Conservation (phyloP, 106 monocot species). For the Gastrodia elata region DNA sequence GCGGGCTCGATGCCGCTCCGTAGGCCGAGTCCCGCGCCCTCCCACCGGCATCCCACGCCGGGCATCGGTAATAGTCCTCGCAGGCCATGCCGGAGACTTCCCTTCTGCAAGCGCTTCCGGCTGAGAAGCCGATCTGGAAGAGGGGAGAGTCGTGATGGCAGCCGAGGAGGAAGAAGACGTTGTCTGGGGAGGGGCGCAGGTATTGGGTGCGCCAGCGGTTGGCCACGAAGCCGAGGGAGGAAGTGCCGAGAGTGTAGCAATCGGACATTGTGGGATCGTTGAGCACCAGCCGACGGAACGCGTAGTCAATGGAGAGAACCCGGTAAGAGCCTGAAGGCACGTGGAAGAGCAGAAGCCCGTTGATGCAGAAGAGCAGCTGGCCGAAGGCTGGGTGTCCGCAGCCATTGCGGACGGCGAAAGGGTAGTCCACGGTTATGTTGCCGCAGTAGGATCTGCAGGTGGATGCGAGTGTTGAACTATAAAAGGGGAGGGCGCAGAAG, state of each 20-base stretch:
- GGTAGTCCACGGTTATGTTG: conserved; percentile 58
- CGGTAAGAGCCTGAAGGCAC: conserved; percentile 75
- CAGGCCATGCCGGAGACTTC: conserved; percentile 77
- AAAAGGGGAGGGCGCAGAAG: neutral
- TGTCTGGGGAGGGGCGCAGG: conserved; percentile 54
- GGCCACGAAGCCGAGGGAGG: conserved; percentile 45
- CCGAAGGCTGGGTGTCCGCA: conserved; percentile 74
- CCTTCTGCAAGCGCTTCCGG: conserved; percentile 46
- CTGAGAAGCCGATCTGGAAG: conserved; percentile 66
- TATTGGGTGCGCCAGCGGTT: conserved; percentile 44
- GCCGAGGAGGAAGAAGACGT: conserved; percentile 75
- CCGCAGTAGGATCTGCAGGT: conserved; percentile 53
- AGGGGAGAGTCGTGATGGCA: conserved; percentile 61
- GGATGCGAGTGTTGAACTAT: neutral
- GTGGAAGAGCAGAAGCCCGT: conserved; percentile 67
- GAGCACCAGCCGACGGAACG: conserved; percentile 54
- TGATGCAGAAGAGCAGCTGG: conserved; percentile 79
- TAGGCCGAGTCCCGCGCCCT: conserved; percentile 15
- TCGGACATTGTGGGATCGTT: conserved; percentile 85
- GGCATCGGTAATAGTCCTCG: conserved; percentile 64
- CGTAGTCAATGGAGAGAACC: conserved; percentile 78
- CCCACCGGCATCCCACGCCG: conserved; percentile 35
- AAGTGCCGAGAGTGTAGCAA: conserved; percentile 51
- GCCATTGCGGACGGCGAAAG: conserved; percentile 44
- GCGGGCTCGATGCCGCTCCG: conserved; percentile 20